phyloP scores from a whole-genome alignment of 495 filamentous ascomycete genomes.

The Penicillium soppii region DNA sequence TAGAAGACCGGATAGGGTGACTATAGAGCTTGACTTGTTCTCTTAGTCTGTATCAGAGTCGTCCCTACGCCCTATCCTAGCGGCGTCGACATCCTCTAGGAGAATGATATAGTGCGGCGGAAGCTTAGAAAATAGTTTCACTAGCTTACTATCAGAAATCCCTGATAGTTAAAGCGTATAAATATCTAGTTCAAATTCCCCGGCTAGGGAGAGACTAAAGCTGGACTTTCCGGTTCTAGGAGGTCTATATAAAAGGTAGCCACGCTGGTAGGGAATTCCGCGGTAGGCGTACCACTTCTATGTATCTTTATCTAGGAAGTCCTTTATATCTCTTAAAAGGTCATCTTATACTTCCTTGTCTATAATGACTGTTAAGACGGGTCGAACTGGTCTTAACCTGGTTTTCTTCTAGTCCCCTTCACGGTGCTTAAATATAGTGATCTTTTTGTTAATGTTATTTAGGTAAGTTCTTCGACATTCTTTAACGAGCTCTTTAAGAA shows the following conservation, averaged over 20 bases:
- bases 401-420: slow-evolving; percentile 17
- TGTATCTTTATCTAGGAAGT: slow-evolving; percentile 70
- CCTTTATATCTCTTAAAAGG: slow-evolving; percentile 70
- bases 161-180: slow-evolving; percentile 47
- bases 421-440: slow-evolving; percentile 13
- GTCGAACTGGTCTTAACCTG: slow-evolving; percentile 54
- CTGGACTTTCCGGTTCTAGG: slow-evolving; percentile 42
- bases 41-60: slow-evolving; percentile 6
- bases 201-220: slow-evolving; percentile 53
- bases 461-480: slow-evolving; percentile 20
- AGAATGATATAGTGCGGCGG: slow-evolving; percentile 62
- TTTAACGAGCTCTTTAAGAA: slow-evolving; percentile 19
- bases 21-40: slow-evolving; percentile 43
- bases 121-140: slow-evolving; percentile 51
- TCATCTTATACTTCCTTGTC: slow-evolving; percentile 65
- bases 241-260: slow-evolving; percentile 36
- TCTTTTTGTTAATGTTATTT: slow-evolving; percentile 9
- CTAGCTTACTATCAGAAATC: slow-evolving; percentile 35
- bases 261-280: slow-evolving; percentile 42
- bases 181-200: slow-evolving; percentile 59
- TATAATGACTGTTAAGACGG: slow-evolving; percentile 74
- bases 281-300: slow-evolving; percentile 67
- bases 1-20: slow-evolving; percentile 50
- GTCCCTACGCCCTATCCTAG: slow-evolving; percentile 33
- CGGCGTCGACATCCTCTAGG: slow-evolving; percentile 67